Evolutionary conservation across 208 protist species (phyloP).

Genomic region (Acanthamoeba healyi): DNA sequence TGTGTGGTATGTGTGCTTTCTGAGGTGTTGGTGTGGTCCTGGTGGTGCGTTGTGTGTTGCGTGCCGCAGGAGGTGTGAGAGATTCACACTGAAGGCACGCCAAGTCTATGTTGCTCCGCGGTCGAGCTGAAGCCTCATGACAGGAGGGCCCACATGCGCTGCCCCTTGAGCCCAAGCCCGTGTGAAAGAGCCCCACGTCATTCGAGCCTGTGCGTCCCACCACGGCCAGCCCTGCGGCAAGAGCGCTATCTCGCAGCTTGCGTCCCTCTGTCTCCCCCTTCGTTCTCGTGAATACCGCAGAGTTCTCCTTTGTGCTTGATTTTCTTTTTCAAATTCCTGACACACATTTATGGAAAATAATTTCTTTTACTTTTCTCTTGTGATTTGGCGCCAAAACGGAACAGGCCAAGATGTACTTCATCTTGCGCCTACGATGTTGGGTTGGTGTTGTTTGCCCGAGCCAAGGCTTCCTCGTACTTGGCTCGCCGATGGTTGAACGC

Average conservation of each 20-base stretch:
- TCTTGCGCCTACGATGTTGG: background rate
- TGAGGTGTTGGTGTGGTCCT: background rate
- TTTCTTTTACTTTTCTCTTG: background rate
- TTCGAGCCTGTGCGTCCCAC: background rate
- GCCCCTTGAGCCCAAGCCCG: too few relatives aligned
- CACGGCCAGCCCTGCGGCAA: background rate
- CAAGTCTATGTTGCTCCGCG: background rate
- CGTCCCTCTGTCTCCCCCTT: background rate
- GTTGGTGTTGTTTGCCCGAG: background rate
- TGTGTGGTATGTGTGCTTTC: too few relatives aligned
- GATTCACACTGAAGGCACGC: constrained; percentile 37
- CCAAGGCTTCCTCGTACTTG: background rate
- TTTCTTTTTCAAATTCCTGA: background rate
- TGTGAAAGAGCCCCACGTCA: background rate
- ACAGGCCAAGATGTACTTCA: too few relatives aligned
- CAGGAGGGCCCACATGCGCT: too few relatives aligned
- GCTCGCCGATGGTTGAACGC: constrained; percentile 11
- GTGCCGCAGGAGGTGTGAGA: background rate
- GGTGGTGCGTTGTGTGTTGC: background rate
- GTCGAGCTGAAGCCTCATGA: background rate
- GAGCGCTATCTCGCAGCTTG: background rate
- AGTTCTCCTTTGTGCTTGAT: background rate
- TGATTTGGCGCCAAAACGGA: too few relatives aligned
- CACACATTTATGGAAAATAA: too few relatives aligned
- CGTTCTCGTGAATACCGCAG: constrained; percentile 10